Evolutionary conservation across 179 eudicot genomes (phyloP).

Genomic region (Spergularia azorica): DNA sequence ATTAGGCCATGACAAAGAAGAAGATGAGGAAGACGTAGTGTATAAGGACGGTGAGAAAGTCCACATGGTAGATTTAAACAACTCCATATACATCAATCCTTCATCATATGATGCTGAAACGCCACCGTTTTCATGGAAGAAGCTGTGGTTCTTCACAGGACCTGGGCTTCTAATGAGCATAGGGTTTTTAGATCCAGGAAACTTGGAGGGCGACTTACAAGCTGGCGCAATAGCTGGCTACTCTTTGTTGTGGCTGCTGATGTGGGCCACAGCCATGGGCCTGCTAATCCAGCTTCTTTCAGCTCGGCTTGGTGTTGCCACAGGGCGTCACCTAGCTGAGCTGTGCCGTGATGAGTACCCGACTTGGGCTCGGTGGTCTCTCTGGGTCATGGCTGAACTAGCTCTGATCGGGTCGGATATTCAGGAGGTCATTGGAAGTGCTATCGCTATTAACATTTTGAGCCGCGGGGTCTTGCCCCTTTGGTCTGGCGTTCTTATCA

Average conservation of each 20-base stretch:
- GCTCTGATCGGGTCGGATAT: constrained; percentile 93
- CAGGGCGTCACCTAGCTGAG: constrained; percentile 64
- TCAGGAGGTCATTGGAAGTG: constrained; percentile 98
- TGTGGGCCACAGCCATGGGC: constrained; percentile 95
- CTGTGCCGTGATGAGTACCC: constrained; percentile 85
- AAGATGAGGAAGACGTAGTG: constrained; percentile 26
- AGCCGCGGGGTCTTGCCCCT: constrained; percentile 81
- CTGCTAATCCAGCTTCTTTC: constrained; percentile 71
- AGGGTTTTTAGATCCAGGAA: constrained; percentile 89
- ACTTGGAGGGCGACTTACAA: constrained; percentile 83
- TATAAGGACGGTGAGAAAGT: constrained; percentile 59
- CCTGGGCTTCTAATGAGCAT: constrained; percentile 92
- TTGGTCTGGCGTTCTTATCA: constrained; percentile 92
- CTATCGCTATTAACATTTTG: constrained; percentile 85
- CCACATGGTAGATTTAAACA: constrained; percentile 42
- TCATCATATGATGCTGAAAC: constrained; percentile 27
- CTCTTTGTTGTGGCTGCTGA: constrained; percentile 71
- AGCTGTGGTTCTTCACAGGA: constrained; percentile 87
- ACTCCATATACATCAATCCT: constrained; percentile 5
- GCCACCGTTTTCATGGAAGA: constrained; percentile 83
- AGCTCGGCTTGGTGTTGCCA: constrained; percentile 75
- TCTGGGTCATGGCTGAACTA: constrained; percentile 95
- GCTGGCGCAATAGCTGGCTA: constrained; percentile 90
- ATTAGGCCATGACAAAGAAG: constrained; percentile 6
- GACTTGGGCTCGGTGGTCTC: constrained; percentile 54